phyloP scores from a whole-genome alignment of 768 basidiomycete genomes.

The Cystoderma amianthinum region DNA sequence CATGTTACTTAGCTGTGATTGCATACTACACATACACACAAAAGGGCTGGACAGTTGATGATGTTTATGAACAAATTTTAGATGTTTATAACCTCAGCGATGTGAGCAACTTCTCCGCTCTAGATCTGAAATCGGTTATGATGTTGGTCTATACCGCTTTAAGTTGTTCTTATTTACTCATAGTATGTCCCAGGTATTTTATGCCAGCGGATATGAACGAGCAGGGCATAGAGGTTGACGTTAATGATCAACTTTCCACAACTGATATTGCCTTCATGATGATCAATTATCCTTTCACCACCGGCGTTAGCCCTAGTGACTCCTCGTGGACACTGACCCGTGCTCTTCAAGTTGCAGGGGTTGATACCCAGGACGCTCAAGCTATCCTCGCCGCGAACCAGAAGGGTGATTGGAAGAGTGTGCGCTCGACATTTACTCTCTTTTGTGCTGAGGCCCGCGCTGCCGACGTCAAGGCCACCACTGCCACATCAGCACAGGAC shows the following conservation, averaged over 20 bases:
- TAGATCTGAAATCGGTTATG: conserved; percentile 12
- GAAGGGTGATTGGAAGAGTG: not conserved
- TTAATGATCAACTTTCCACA: conserved; percentile 6
- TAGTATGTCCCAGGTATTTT: conserved; percentile 8
- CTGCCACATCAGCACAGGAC: not conserved
- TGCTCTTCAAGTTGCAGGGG: not conserved
- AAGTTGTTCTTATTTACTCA: not conserved
- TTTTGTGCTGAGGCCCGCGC: not conserved
- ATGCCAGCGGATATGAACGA: conserved; percentile 8
- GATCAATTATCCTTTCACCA: not conserved
- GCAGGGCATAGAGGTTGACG: conserved; percentile 6
- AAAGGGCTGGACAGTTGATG: conserved; percentile 3
- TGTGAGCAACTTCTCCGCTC: conserved; percentile 9
- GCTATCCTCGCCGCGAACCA: not conserved
- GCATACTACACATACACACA: conserved; percentile 6
- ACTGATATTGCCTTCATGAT: conserved; percentile 9
- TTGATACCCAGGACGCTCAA: not conserved
- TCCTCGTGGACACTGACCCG: not conserved
- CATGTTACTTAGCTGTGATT: conserved; percentile 4
- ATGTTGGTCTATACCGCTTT: conserved; percentile 7
- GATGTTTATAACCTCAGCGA: conserved; percentile 9
- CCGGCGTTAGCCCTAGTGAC: not conserved
- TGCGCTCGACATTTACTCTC: not conserved
- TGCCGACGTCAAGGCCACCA: not conserved
- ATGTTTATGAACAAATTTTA: conserved; percentile 7